These are phyloP conservation scores for Ceratorhiza oryzae-sativae DNA, from an alignment of 1,284 basidiomycete genomes.

Conservation along the genomic window DNA sequence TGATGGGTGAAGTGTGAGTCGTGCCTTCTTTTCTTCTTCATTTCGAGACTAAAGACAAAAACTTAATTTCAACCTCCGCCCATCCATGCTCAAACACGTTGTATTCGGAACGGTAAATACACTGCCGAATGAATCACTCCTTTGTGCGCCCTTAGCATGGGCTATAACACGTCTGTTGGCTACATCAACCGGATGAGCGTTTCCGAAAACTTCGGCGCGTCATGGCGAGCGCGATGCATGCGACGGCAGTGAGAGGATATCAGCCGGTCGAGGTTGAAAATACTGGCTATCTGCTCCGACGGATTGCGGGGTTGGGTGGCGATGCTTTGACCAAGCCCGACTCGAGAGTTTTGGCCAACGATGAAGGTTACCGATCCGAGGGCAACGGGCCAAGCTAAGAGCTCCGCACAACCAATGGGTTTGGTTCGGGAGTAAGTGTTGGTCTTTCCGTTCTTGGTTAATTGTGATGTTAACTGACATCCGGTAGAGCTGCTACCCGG, in stretches of 20 bases:
- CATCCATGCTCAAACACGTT: not conserved
- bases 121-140: not conserved
- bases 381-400: constrained; percentile 8
- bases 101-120: not conserved
- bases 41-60: not conserved
- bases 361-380: constrained; percentile 6
- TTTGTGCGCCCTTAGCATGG: constrained; percentile 34
- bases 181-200: constrained; percentile 40
- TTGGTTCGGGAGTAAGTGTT: constrained; percentile 34
- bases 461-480: not conserved
- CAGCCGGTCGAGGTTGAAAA: constrained; percentile 29
- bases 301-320: constrained; percentile 48
- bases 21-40: constrained; percentile 4
- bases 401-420: constrained; percentile 18
- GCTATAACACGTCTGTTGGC: constrained; percentile 32
- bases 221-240: constrained; percentile 35
- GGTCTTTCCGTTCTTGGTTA: not conserved
- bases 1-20: constrained; percentile 63
- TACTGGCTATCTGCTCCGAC: constrained; percentile 16
- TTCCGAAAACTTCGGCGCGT: constrained; percentile 33
- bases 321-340: constrained; percentile 43
- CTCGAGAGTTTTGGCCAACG: not conserved
- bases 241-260: constrained; percentile 28
- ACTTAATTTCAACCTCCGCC: not conserved
- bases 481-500: constrained; percentile 27